Percentiles rank a stretch among this genome's conserved stretches.
These are phyloP conservation scores for Pseudopithomyces chartarum DNA, from an alignment of 2,329 filamentous ascomycete genomes.

Conservation along the genomic window DNA sequence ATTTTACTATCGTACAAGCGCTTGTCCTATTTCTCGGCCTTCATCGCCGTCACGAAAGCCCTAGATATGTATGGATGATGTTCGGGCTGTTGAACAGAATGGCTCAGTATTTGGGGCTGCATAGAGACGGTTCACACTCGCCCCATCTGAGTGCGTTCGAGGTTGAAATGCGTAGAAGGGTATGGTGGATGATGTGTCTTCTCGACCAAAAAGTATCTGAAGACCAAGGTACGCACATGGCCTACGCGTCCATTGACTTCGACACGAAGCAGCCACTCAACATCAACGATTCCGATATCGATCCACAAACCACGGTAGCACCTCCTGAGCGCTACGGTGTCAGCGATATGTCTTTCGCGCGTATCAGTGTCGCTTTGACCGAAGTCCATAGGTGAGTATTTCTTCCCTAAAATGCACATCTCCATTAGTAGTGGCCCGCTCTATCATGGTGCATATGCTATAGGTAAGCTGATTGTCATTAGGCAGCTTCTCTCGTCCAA, in stretches of 20 bases:
- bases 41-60: conserved; percentile 20
- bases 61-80: conserved; percentile 24
- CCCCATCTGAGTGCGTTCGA: conserved; percentile 26
- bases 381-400: conserved; percentile 35
- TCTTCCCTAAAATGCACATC: too few species aligned
- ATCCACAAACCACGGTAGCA: conserved; percentile 51
- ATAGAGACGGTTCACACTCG: conserved; percentile 53
- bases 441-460: too few species aligned
- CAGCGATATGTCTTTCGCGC: conserved; percentile 58
- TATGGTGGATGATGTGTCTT: conserved; percentile 44
- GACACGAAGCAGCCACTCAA: conserved; percentile 39
- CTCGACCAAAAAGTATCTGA: conserved; percentile 19
- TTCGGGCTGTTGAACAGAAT: conserved; percentile 53
- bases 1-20: conserved; percentile 18
- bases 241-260: conserved; percentile 17
- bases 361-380: conserved; percentile 46
- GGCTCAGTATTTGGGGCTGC: conserved; percentile 59
- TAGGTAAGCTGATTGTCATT: not conserved
- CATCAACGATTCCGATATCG: conserved; percentile 43
- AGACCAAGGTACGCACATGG: conserved; percentile 20
- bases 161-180: conserved; percentile 44
- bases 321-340: conserved; percentile 57
- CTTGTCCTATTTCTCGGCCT: conserved; percentile 18
- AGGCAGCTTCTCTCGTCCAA: conserved; percentile 42
- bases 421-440: too few species aligned